Percentiles rank a stretch among this genome's conserved stretches.
Evolutionary conservation across 768 basidiomycete species (phyloP).

Genomic region (Holtermannia corniformis): DNA sequence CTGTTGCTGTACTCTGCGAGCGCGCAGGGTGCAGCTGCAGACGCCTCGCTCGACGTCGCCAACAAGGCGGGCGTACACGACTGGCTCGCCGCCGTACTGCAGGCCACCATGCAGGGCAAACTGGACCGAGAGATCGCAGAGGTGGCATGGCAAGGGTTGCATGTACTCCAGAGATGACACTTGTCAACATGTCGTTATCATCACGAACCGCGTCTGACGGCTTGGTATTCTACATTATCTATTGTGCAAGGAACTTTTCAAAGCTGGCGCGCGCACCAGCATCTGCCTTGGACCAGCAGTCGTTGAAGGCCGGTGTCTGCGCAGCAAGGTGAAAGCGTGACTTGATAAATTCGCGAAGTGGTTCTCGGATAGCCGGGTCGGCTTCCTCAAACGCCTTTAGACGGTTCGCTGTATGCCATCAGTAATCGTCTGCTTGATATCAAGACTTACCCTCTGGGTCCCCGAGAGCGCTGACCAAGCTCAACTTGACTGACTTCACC

Average conservation of each 20-base stretch:
- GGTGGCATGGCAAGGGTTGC: background rate
- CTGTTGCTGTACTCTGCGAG: slow-evolving; percentile 48
- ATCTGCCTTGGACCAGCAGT: slow-evolving; percentile 38
- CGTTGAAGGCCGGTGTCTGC: slow-evolving; percentile 26
- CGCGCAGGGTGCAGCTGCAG: slow-evolving; percentile 34
- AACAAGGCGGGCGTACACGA: slow-evolving; percentile 50
- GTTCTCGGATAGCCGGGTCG: slow-evolving; percentile 23
- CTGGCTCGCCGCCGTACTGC: slow-evolving; percentile 42
- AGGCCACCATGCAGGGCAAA: background rate
- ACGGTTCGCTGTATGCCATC: slow-evolving; percentile 2
- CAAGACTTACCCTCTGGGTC: slow-evolving; percentile 23
- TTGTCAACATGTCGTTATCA: background rate
- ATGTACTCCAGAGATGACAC: background rate
- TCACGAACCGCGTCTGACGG: slow-evolving; percentile 1
- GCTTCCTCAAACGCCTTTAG: slow-evolving; percentile 19
- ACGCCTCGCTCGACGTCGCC: slow-evolving; percentile 48
- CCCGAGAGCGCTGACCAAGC: slow-evolving; percentile 12
- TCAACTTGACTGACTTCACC: slow-evolving; percentile 19
- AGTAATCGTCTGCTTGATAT: background rate
- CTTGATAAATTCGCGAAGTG: slow-evolving; percentile 21
- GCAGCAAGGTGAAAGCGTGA: slow-evolving; percentile 14
- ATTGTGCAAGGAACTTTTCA: slow-evolving; percentile 17
- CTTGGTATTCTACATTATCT: slow-evolving; percentile 4
- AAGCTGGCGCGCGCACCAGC: slow-evolving; percentile 23
- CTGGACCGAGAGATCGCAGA: background rate